Evolutionary conservation across 2,329 filamentous ascomycete species (phyloP).

Genomic region (Neurospora crassa): DNA sequence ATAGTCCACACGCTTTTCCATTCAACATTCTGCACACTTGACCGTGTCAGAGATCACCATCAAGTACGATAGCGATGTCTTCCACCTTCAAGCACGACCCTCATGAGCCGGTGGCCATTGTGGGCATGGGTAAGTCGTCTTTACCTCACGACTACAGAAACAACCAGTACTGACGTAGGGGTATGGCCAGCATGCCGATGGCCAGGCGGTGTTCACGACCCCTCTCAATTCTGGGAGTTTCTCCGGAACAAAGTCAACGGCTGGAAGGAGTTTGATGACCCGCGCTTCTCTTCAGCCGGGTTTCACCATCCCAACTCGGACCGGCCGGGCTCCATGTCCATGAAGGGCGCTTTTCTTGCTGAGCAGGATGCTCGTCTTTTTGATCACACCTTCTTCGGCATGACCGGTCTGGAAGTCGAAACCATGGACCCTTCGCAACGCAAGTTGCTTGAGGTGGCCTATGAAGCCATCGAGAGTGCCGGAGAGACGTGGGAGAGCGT

Average conservation of each 20-base stretch:
- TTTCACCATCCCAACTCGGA: constrained; percentile 15
- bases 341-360: constrained; percentile 19
- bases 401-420: constrained; percentile 28
- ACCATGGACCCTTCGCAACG: constrained; percentile 33
- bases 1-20: too few species aligned
- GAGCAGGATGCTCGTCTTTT: constrained; percentile 22
- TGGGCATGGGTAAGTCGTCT: constrained; percentile 4
- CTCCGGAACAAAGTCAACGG: constrained; percentile 1
- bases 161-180: background rate
- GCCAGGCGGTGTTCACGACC: constrained; percentile 1
- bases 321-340: constrained; percentile 13
- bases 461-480: constrained; percentile 30
- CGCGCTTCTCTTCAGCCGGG: constrained; percentile 17
- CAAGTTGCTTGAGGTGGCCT: constrained; percentile 29
- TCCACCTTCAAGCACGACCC: background rate
- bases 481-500: constrained; percentile 23
- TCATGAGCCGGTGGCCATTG: constrained; percentile 3
- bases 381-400: constrained; percentile 30
- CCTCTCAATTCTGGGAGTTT: constrained; percentile 7
- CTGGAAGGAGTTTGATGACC: background rate
- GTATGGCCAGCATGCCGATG: constrained; percentile 2
- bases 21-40: too few species aligned
- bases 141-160: background rate
- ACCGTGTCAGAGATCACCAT: too few species aligned
- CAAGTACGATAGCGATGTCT: too few species aligned